Conservation (phyloP, 2,329 filamentous ascomycete species). For the Westerdykella ornata region DNA sequence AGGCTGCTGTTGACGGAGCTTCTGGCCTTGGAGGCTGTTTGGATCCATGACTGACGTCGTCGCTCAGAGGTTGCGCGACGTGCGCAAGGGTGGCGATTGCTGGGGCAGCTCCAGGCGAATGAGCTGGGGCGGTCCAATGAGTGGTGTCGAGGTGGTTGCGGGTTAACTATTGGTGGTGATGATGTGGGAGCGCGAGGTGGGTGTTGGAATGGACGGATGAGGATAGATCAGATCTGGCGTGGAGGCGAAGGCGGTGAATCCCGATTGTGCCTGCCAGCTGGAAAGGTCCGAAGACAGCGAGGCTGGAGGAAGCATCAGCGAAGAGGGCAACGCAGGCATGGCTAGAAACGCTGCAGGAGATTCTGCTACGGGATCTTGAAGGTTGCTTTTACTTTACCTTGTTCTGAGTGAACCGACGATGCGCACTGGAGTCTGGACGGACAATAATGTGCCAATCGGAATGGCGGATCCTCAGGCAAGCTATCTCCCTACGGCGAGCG, state of each 20-base stretch:
- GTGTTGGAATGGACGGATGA: conserved; percentile 26
- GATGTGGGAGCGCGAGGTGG: conserved; percentile 30
- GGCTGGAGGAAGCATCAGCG: no score
- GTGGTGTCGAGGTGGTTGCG: conserved; percentile 11
- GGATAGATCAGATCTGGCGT: background rate
- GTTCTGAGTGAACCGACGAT: conserved; percentile 7
- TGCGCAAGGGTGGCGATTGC: conserved; percentile 20
- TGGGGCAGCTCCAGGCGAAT: conserved; percentile 1
- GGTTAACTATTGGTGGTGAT: conserved; percentile 23
- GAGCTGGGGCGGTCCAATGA: conserved; percentile 22
- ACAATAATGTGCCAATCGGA: conserved; percentile 17
- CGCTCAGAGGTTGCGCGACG: conserved; percentile 28
- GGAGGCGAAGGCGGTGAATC: conserved; percentile 3
- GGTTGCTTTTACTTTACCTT: conserved; percentile 17
- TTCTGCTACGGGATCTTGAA: conserved; percentile 4
- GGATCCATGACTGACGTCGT: conserved; percentile 33
- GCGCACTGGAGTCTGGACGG: conserved; percentile 6
- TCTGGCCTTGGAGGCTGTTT: conserved; percentile 33
- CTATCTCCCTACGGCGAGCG: conserved; percentile 11
- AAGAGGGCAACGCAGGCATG: no score
- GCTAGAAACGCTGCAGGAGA: no score
- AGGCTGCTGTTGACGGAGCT: conserved; percentile 34
- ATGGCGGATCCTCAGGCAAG: conserved; percentile 7
- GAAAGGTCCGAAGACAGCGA: no score
- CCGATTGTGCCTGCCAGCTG: background rate